A percentile compares a stretch with the other conserved stretches of the same genome.
Conservation (phyloP, 306 rosid genomes). For the Rosa rugosa region DNA sequence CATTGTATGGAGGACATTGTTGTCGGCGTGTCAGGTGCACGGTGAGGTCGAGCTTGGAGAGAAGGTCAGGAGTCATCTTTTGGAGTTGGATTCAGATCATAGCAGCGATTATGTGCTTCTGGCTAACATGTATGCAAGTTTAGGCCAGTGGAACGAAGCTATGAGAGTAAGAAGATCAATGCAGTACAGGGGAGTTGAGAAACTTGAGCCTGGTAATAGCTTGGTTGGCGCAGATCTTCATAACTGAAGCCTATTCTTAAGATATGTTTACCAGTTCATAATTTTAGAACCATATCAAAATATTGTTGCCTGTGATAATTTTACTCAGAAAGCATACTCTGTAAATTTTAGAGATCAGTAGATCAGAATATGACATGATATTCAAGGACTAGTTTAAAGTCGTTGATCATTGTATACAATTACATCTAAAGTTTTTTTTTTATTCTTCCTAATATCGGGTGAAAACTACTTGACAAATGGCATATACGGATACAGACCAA, state of each 20-base stretch:
- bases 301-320: not conserved
- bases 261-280: not conserved
- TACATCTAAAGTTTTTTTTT: not conserved
- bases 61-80: constrained; percentile 56
- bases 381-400: not conserved
- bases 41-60: constrained; percentile 57
- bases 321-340: not conserved
- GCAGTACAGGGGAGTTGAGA: constrained; percentile 45
- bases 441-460: not conserved
- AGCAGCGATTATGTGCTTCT: constrained; percentile 79
- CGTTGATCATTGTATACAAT: not conserved
- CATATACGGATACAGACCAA: not conserved
- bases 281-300: not conserved
- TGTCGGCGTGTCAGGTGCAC: constrained; percentile 64
- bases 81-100: constrained; percentile 60
- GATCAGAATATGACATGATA: not conserved
- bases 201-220: constrained; percentile 64
- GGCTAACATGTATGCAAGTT: constrained; percentile 67
- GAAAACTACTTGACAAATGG: not conserved
- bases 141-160: constrained; percentile 60
- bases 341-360: not conserved
- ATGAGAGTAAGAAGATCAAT: constrained; percentile 46
- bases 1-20: constrained; percentile 69
- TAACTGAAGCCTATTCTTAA: not conserved
- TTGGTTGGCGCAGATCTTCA: constrained; percentile 31